phyloP scores from a whole-genome alignment of 306 rosid species.

The Phaseolus lunatus region DNA sequence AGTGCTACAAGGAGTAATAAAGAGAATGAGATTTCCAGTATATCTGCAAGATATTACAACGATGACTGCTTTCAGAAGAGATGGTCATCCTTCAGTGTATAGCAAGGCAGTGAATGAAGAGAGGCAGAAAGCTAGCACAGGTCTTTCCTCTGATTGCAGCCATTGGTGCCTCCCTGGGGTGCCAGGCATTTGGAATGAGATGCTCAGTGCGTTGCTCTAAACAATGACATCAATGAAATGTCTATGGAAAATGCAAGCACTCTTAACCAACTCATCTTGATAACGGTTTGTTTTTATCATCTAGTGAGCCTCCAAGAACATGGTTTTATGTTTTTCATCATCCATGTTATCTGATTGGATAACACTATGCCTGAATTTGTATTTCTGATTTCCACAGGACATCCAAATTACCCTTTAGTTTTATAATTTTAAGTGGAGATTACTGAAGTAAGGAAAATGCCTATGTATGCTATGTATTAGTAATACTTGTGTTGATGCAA shows the following conservation, averaged over 20 bases:
- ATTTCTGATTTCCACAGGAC: slow-evolving; percentile 35
- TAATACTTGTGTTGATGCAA: slow-evolving; percentile 1
- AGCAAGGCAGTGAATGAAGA: slow-evolving; percentile 62
- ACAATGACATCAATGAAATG: slow-evolving; percentile 31
- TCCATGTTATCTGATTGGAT: slow-evolving; percentile 43
- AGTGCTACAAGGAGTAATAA: slow-evolving; percentile 76
- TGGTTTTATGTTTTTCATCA: slow-evolving; percentile 38
- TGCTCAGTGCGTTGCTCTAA: slow-evolving; percentile 77
- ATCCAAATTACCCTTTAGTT: slow-evolving; percentile 31
- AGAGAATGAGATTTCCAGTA: slow-evolving; percentile 87
- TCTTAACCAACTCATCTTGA: slow-evolving; percentile 44
- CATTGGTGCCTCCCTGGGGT: slow-evolving; percentile 99
- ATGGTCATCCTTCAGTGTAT: slow-evolving; percentile 94
- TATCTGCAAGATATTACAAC: slow-evolving; percentile 86
- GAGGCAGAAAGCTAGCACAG: slow-evolving; percentile 59
- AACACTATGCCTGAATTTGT: slow-evolving; percentile 42
- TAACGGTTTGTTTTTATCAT: slow-evolving; percentile 44
- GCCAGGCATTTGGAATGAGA: slow-evolving; percentile 95
- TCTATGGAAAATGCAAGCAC: slow-evolving; percentile 45
- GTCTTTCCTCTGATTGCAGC: slow-evolving; percentile 91
- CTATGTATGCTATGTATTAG: neutral
- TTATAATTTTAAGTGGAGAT: slow-evolving; percentile 13
- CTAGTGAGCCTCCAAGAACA: slow-evolving; percentile 38
- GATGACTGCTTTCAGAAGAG: slow-evolving; percentile 83
- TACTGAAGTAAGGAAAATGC: neutral